Conservation (phyloP, 768 basidiomycete species). For the Agaricus sinodeliciosus region DNA sequence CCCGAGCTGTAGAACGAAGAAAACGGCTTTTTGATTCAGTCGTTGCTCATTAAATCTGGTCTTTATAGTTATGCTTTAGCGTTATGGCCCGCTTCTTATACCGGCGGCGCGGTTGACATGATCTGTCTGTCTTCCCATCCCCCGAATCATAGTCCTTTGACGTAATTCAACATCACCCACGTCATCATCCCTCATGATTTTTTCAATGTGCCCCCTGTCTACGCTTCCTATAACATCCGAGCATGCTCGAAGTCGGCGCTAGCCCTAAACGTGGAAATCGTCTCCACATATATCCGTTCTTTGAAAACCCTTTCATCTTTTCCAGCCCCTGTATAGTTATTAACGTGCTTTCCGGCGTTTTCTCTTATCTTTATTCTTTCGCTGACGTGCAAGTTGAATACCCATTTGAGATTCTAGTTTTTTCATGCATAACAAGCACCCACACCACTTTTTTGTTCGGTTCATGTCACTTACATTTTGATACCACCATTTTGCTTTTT, state of each 20-base stretch:
- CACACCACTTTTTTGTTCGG: background rate
- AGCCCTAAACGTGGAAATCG: background rate
- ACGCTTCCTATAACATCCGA: no score
- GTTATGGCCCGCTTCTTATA: background rate
- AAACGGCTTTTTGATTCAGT: constrained; percentile 9
- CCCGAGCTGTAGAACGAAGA: background rate
- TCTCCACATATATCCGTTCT: background rate
- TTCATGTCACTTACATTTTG: background rate
- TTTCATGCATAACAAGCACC: background rate
- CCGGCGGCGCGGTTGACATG: background rate
- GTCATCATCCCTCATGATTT: no score
- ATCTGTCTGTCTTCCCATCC: background rate
- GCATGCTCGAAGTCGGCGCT: no score
- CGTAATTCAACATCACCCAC: background rate
- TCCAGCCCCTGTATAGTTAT: no score
- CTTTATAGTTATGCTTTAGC: constrained; percentile 8
- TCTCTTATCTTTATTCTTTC: no score
- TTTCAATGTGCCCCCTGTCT: background rate
- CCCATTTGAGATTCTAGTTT: background rate
- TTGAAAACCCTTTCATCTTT: no score
- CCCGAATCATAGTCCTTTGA: background rate
- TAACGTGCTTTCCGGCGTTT: no score
- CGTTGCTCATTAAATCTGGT: constrained; percentile 3
- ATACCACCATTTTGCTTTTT: constrained; percentile 6
- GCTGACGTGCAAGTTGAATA: constrained; percentile 5